Percentiles rank a stretch among this genome's conserved stretches.
These are phyloP conservation scores for Arabis hirsuta DNA, from an alignment of 345 rosid genomes.

Conservation along the genomic window DNA sequence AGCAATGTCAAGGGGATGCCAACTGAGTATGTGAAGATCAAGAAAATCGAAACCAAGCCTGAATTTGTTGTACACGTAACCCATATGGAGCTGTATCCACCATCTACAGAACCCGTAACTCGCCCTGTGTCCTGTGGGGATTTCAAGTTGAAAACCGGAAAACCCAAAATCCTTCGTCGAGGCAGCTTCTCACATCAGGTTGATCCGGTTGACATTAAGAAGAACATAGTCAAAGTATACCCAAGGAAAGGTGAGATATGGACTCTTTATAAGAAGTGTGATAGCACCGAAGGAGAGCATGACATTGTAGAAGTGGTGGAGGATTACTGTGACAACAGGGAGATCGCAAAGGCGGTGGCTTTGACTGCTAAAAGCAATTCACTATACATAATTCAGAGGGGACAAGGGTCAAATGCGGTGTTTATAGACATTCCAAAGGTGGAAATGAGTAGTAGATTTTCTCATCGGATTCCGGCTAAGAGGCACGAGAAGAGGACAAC, in stretches of 20 bases:
- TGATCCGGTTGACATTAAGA: slow-evolving; percentile 22
- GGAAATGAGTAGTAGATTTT: slow-evolving; percentile 51
- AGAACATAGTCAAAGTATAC: slow-evolving; percentile 41
- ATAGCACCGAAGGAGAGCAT: slow-evolving; percentile 41
- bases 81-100: slow-evolving; percentile 40
- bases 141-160: slow-evolving; percentile 43
- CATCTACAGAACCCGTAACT: slow-evolving; percentile 17
- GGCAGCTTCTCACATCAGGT: slow-evolving; percentile 54
- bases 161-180: slow-evolving; percentile 27
- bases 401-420: slow-evolving; percentile 38
- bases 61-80: slow-evolving; percentile 45
- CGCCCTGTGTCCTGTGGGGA: slow-evolving; percentile 52
- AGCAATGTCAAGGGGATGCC: slow-evolving; percentile 50
- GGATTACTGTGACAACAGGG: slow-evolving; percentile 32
- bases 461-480: slow-evolving; percentile 62
- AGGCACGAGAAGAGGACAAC: slow-evolving; percentile 37
- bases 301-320: slow-evolving; percentile 61
- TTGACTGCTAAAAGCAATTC: slow-evolving; percentile 39
- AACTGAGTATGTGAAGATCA: slow-evolving; percentile 52
- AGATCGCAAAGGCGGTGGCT: slow-evolving; percentile 40
- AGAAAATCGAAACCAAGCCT: slow-evolving; percentile 40
- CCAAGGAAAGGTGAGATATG: slow-evolving; percentile 67
- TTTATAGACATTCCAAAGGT: slow-evolving; percentile 42
- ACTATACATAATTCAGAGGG: slow-evolving; percentile 45
- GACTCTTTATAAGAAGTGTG: slow-evolving; percentile 55